phyloP scores from a whole-genome alignment of 1,139 yeast species.

The Geotrichum australiense region DNA sequence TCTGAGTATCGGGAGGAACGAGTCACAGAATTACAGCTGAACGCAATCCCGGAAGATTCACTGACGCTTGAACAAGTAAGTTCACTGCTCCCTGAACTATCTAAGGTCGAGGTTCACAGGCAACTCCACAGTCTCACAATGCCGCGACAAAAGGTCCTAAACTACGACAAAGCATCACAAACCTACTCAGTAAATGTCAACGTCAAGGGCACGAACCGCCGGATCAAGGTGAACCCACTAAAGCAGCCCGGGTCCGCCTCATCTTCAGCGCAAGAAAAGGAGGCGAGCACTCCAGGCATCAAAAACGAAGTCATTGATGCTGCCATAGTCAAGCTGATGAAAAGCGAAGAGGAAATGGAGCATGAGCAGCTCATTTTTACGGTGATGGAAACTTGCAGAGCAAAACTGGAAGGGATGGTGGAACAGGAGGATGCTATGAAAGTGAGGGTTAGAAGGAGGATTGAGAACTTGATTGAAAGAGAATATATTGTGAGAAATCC shows the following conservation, averaged over 20 bases:
- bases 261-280: slow-evolving; percentile 18
- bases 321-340: slow-evolving; percentile 83
- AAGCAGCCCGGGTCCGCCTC: slow-evolving; percentile 37
- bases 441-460: slow-evolving; percentile 62
- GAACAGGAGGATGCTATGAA: neutral
- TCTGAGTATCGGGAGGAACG: slow-evolving; percentile 42
- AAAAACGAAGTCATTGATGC: slow-evolving; percentile 54
- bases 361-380: slow-evolving; percentile 66
- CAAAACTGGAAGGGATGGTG: neutral
- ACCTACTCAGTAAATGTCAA: slow-evolving; percentile 60
- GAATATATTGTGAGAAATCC: slow-evolving; percentile 76
- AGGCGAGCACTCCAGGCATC: slow-evolving; percentile 54
- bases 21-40: neutral
- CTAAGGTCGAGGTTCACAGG: neutral
- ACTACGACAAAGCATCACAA: slow-evolving; percentile 60
- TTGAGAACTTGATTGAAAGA: slow-evolving; percentile 74
- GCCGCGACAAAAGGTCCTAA: slow-evolving; percentile 39
- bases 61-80: neutral
- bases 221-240: slow-evolving; percentile 75
- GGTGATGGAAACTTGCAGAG: slow-evolving; percentile 41
- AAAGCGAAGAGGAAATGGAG: slow-evolving; percentile 50
- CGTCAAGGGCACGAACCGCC: slow-evolving; percentile 63
- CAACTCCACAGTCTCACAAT: slow-evolving; percentile 21
- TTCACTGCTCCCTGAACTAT: neutral
- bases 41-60: neutral